Conservation (phyloP, 1,284 basidiomycete species). For the Puccinia coronata region DNA sequence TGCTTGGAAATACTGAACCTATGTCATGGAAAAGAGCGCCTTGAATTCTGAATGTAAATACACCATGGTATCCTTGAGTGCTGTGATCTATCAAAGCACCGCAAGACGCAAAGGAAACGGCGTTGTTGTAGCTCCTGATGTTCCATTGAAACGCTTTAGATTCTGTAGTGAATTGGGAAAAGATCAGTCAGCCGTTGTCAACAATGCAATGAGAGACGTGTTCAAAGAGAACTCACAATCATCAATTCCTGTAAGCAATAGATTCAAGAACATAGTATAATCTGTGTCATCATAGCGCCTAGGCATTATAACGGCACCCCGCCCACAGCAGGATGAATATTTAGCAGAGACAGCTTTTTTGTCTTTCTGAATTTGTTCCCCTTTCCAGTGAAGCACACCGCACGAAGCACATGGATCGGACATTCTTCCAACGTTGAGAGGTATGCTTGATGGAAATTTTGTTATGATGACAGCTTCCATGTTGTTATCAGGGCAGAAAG, state of each 20-base stretch:
- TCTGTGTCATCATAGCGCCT: neutral
- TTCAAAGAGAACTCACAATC: neutral
- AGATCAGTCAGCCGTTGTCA: too few relatives aligned
- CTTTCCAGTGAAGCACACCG: neutral
- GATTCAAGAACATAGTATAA: neutral
- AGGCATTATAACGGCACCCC: neutral
- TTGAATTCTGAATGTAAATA: neutral
- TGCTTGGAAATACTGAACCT: neutral
- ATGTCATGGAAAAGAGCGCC: neutral
- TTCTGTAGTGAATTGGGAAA: too few relatives aligned
- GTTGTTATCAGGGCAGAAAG: neutral
- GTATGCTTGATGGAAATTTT: neutral
- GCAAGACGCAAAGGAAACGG: too few relatives aligned
- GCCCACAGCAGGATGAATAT: neutral
- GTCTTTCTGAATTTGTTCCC: neutral
- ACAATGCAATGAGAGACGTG: too few relatives aligned
- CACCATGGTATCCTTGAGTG: too few relatives aligned
- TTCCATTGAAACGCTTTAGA: too few relatives aligned
- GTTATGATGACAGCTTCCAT: neutral
- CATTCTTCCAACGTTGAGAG: neutral
- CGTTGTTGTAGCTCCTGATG: too few relatives aligned
- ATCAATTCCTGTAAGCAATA: neutral
- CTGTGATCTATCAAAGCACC: too few relatives aligned
- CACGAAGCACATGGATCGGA: neutral
- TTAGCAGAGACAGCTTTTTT: too few relatives aligned